Base-by-base conservation (phyloP, 179 eudicot genomes). In the Carnegiea gigantea region DNA sequence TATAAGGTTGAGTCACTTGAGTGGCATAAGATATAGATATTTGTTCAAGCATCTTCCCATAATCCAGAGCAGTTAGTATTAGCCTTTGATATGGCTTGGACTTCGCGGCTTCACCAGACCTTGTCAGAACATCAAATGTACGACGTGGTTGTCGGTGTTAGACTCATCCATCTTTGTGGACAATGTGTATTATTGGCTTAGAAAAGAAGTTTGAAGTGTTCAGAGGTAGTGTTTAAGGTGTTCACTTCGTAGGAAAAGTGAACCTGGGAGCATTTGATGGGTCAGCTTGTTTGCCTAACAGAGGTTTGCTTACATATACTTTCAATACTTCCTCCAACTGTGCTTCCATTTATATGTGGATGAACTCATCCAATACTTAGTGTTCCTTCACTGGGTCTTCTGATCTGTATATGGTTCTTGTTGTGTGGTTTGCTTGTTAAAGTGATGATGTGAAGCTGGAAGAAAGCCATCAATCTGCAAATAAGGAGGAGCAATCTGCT, bases 401-500 rank as follows among this genome's bases (percentile, higher is more conserved):
- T 33, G 26, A 75, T 13, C 10, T 76, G 53, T 28, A 11, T 10
- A 36, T 14, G 43, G 24, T 76, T 54, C 76, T 81, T n/a, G 53
- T 38, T 77, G 30, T 38, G 67, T 81, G 59, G 3, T 33, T 81
- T 65, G 77, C 33, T 5, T 54, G 5, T 51, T 76, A 72, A 68
- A 82, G 80, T 12, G 84, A 26, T 18, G 62, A 51, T n/a, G 77
- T 36, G 51, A 40, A 65, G 68, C 49, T 67, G 73, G 46, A 70
- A 36, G 73, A 70, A 18, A 70, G 21, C 73, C 24, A 65, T 75
- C 75, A 75, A 65, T 49, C 83, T 49, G 48, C 67, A 23, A 67
- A 82, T 4, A 70, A 77, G 13, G 24, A 21, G 59, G 67, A 82
- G 46, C n/a, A 70, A 44, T 33, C 75, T 48, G 48, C 68, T 17